Evolutionary conservation across 108 stramenopile species (phyloP).

Genomic region (Conticribra guillardii): DNA sequence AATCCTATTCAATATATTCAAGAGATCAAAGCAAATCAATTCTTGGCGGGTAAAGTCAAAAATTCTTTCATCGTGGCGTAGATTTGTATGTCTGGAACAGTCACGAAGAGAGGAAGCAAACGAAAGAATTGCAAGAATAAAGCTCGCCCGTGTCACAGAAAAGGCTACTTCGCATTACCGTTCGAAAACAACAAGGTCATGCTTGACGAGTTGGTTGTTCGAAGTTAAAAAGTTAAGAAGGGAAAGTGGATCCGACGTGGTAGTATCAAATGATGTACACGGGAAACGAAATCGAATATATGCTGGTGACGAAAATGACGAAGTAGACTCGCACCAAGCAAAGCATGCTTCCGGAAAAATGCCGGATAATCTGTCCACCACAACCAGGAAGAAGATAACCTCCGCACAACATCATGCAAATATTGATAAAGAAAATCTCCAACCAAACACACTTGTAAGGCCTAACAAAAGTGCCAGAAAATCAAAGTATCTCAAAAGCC

Average conservation of each 20-base stretch:
- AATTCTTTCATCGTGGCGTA: conserved; percentile 7
- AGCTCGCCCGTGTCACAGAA: background rate
- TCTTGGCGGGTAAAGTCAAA: background rate
- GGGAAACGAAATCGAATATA: too few relatives aligned
- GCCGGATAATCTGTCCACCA: too few relatives aligned
- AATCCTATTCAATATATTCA: background rate
- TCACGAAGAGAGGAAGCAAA: background rate
- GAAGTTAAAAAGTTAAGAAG: background rate
- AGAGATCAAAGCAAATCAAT: background rate
- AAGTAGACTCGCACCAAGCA: too few relatives aligned
- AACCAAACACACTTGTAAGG: conserved; percentile 4
- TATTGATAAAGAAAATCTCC: conserved; percentile 7
- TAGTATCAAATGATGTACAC: background rate
- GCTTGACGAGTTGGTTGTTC: conserved; percentile 2
- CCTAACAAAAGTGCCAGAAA: conserved; percentile 9
- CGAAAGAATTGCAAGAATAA: background rate
- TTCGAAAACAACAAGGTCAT: background rate
- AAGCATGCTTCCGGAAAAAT: too few relatives aligned
- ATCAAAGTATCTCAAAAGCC: background rate
- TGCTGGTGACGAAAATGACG: too few relatives aligned
- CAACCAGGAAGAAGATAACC: too few relatives aligned
- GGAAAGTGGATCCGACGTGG: background rate
- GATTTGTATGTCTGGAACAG: background rate
- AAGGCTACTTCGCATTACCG: background rate
- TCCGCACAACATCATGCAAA: too few relatives aligned